phyloP scores from a whole-genome alignment of 2,329 filamentous ascomycete species.

The Cucurbitaria berberidis region DNA sequence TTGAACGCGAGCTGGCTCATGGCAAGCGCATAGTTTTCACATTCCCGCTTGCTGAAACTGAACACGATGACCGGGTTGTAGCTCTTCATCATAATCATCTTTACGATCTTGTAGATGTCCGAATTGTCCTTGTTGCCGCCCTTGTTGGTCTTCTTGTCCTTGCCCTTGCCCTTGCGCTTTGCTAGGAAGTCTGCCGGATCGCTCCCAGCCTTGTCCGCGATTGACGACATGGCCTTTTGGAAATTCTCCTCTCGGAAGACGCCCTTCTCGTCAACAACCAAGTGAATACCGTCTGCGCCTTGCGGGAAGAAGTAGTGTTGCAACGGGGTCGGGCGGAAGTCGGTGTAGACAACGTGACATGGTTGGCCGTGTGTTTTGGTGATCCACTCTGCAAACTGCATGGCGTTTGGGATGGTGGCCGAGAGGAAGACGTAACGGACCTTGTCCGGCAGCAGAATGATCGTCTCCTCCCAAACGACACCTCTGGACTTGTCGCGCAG shows the following conservation, averaged over 20 bases:
- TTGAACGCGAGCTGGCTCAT: slow-evolving; percentile 92
- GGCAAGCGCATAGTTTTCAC: slow-evolving; percentile 85
- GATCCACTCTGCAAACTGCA: slow-evolving; percentile 99
- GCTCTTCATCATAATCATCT: slow-evolving; percentile 98
- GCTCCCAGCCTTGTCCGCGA: slow-evolving; percentile 85
- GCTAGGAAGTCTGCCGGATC: slow-evolving; percentile 81
- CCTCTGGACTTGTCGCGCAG: slow-evolving; percentile 92
- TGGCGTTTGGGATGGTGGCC: slow-evolving; percentile 96
- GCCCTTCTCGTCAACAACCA: slow-evolving; percentile 96
- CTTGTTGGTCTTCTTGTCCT: slow-evolving; percentile 90
- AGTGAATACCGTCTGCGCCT: slow-evolving; percentile 88
- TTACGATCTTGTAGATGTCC: slow-evolving; percentile 97
- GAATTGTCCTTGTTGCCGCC: slow-evolving; percentile 70
- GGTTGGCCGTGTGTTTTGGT: slow-evolving; percentile 97
- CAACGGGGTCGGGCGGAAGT: slow-evolving; percentile 93
- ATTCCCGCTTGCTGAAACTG: slow-evolving; percentile 98
- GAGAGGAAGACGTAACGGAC: slow-evolving; percentile 98
- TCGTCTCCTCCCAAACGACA: slow-evolving; percentile 99
- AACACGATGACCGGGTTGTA: slow-evolving; percentile 99
- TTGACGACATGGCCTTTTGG: slow-evolving; percentile 89
- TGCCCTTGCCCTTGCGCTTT: slow-evolving; percentile 84
- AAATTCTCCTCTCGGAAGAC: slow-evolving; percentile 97
- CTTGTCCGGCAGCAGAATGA: slow-evolving; percentile 96
- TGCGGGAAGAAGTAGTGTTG: slow-evolving; percentile 98
- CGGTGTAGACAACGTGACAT: slow-evolving; percentile 98